Evolutionary conservation across 176 grass and related monocot species (phyloP).

Genomic region (Oryza brachyantha): DNA sequence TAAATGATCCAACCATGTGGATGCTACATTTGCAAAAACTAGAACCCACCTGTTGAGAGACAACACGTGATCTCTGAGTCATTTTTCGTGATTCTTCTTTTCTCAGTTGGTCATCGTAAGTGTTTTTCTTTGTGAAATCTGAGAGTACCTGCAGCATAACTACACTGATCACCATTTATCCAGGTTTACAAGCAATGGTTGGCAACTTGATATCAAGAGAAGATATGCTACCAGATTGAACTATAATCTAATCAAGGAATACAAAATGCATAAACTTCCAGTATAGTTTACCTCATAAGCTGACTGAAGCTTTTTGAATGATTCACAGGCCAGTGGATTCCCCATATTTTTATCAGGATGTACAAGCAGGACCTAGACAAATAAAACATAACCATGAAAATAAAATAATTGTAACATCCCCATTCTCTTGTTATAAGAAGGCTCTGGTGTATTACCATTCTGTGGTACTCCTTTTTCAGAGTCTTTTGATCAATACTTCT

Average conservation of each 20-base stretch:
- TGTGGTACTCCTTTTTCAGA: constrained; percentile 78
- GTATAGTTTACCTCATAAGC: constrained; percentile 82
- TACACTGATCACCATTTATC: constrained; percentile 26
- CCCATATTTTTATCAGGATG: constrained; percentile 99
- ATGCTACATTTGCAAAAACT: constrained; percentile 9
- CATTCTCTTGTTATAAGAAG: background rate
- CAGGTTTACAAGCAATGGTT: background rate
- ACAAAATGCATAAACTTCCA: constrained; percentile 14
- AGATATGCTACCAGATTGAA: background rate
- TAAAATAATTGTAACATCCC: constrained; percentile 1
- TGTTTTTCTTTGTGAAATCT: constrained; percentile 84
- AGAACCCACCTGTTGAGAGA: constrained; percentile 68
- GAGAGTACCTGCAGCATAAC: constrained; percentile 68
- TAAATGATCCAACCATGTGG: background rate
- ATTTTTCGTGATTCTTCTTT: constrained; percentile 82
- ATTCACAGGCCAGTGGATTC: constrained; percentile 76
- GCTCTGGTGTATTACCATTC: constrained; percentile 46
- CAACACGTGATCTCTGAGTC: constrained; percentile 53
- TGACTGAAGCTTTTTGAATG: constrained; percentile 99
- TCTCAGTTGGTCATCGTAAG: constrained; percentile 83
- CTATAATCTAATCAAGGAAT: constrained; percentile 18
- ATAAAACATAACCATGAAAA: constrained; percentile 31
- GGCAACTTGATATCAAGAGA: background rate
- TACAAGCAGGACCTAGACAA: constrained; percentile 76
- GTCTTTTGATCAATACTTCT: constrained; percentile 47